Conservation (phyloP, 768 basidiomycete species). For the Cystofilobasidium capitatum region DNA sequence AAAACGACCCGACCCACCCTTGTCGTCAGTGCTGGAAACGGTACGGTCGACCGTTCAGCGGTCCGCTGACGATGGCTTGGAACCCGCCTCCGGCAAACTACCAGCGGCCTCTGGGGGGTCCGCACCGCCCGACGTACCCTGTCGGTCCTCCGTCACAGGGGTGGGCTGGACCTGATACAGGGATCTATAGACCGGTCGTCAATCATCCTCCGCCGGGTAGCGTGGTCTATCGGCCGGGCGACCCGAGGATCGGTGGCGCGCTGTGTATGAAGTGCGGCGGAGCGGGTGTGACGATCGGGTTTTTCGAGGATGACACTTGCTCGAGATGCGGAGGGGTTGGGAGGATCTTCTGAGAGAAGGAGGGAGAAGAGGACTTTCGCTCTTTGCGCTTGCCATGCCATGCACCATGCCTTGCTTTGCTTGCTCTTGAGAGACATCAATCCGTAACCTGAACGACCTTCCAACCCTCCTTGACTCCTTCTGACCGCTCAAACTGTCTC, state of each 20-base stretch:
- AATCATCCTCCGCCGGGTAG: not conserved
- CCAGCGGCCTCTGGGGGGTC: conserved; percentile 8
- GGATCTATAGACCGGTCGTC: not conserved
- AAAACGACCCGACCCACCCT: conserved; percentile 21
- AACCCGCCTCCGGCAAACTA: not conserved
- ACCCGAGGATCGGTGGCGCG: conserved; percentile 15
- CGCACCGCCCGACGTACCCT: not conserved
- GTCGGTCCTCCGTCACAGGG: not conserved
- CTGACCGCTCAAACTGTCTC: conserved; percentile 54
- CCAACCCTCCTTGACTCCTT: conserved; percentile 46
- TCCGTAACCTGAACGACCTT: conserved; percentile 30
- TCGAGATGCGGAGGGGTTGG: conserved; percentile 10
- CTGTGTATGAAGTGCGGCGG: conserved; percentile 7
- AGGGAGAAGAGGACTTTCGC: not conserved
- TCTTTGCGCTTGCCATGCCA: not conserved
- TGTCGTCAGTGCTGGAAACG: conserved; percentile 16
- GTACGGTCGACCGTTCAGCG: conserved; percentile 11
- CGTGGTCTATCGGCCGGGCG: conserved; percentile 16
- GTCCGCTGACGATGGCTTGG: not conserved
- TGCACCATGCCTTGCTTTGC: too few species aligned
- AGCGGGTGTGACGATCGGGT: not conserved
- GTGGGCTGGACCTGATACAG: not conserved
- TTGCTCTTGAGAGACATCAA: too few species aligned
- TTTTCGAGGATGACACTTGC: conserved; percentile 16
- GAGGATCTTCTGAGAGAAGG: not conserved